Conservation (phyloP, 305 asterid genomes). For the Fraxinus sp. region DNA sequence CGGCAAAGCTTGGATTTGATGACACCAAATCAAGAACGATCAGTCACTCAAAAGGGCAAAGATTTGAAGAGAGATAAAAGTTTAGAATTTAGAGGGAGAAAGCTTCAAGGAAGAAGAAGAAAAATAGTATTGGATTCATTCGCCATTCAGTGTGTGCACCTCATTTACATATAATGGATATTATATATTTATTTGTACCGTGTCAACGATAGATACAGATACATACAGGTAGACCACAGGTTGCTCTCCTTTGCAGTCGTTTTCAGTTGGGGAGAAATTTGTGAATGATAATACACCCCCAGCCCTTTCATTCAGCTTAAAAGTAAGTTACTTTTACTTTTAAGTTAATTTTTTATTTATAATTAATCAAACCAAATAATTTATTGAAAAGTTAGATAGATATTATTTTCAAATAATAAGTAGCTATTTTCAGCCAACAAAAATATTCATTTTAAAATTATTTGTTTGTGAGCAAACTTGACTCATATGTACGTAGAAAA, state of each 20-base stretch:
- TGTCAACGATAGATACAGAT: not conserved
- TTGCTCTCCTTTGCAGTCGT: not conserved
- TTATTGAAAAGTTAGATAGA: not conserved
- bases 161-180: not conserved
- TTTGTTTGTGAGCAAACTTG: not conserved
- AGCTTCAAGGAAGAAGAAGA: not conserved
- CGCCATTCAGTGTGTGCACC: constrained; percentile 20
- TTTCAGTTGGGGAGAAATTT: not conserved
- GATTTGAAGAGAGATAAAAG: not conserved
- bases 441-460: not conserved
- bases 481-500: not conserved
- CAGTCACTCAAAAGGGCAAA: not conserved
- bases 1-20: constrained; percentile 38
- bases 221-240: not conserved
- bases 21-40: not conserved
- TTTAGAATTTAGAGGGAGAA: not conserved
- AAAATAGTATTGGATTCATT: not conserved
- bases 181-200: not conserved
- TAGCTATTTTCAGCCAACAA: not conserved
- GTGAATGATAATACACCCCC: not conserved
- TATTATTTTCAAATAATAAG: not conserved
- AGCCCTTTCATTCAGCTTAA: not conserved
- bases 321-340: not conserved
- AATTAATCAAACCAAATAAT: not conserved
- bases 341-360: not conserved